A percentile compares a stretch with the other conserved stretches of the same genome.
These are phyloP conservation scores for Lachnellula subtilissima DNA, from an alignment of 2,329 filamentous ascomycete genomes.

Conservation along the genomic window DNA sequence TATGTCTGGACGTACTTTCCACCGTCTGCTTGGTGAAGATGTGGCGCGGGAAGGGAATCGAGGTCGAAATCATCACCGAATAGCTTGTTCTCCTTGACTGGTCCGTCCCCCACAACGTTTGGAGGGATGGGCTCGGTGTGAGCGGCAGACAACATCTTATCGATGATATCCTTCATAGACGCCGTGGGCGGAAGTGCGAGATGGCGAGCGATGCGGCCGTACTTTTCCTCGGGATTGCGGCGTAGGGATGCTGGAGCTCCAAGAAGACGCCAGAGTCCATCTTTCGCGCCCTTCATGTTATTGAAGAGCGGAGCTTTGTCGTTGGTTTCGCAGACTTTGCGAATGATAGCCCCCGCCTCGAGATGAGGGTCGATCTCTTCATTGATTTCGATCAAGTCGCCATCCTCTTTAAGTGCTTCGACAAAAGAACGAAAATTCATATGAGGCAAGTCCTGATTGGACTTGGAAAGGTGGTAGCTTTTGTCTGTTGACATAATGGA, in stretches of 20 bases:
- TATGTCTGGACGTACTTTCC: constrained; percentile 48
- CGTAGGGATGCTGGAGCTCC: constrained; percentile 40
- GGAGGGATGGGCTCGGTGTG: constrained; percentile 30
- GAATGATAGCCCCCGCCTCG: constrained; percentile 43
- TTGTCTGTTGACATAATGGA: no score
- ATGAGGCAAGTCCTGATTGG: constrained; percentile 20
- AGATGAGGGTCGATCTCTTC: constrained; percentile 40
- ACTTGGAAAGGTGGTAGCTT: no score
- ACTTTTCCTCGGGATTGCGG: constrained; percentile 30
- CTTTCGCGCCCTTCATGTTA: constrained; percentile 42
- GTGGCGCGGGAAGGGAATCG: constrained; percentile 37
- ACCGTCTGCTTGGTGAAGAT: constrained; percentile 42
- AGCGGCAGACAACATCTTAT: constrained; percentile 39
- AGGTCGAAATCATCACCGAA: constrained; percentile 39
- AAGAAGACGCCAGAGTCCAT: constrained; percentile 45
- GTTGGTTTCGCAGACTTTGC: constrained; percentile 40
- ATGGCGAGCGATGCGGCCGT: constrained; percentile 39
- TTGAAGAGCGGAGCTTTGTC: constrained; percentile 48
- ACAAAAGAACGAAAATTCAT: constrained; percentile 44
- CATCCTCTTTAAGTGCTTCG: constrained; percentile 38
- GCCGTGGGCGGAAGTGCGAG: constrained; percentile 38
- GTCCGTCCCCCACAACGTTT: constrained; percentile 33
- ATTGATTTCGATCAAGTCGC: constrained; percentile 43
- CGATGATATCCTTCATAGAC: constrained; percentile 35
- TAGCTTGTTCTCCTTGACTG: constrained; percentile 41